These are phyloP conservation scores for Thuidium tamariscinum DNA, from an alignment of 225 moss, liverwort and hornwort species.

Conservation along the genomic window DNA sequence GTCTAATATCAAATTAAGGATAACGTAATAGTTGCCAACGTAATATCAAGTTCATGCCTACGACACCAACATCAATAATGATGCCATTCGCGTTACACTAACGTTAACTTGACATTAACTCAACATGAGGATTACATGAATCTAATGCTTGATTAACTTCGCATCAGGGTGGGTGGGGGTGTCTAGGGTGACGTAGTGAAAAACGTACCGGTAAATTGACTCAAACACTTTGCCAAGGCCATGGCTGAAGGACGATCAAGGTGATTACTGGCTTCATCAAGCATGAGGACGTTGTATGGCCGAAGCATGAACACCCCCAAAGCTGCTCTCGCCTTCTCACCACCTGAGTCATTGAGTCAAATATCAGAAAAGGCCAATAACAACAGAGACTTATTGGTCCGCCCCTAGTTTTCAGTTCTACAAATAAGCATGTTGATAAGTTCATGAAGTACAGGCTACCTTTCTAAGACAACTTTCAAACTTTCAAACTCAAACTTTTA, in stretches of 20 bases:
- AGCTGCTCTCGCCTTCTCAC: constrained; percentile 95
- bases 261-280: constrained; percentile 98
- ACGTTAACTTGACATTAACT: not conserved
- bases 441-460: not conserved
- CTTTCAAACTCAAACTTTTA: not conserved
- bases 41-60: not conserved
- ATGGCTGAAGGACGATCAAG: constrained; percentile 89
- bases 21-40: not conserved
- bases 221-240: constrained; percentile 84
- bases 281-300: constrained; percentile 84
- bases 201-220: constrained; percentile 55
- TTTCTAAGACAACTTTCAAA: not conserved
- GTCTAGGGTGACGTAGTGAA: not conserved
- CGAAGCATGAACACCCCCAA: constrained; percentile 94
- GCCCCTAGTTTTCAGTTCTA: not conserved
- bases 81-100: not conserved
- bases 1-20: not conserved
- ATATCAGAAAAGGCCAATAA: not conserved
- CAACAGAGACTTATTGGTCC: not conserved
- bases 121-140: not conserved
- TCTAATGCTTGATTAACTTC: not conserved
- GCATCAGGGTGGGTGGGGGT: not conserved
- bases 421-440: not conserved
- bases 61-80: not conserved
- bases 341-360: constrained; percentile 31